phyloP scores from a whole-genome alignment of 768 basidiomycete genomes.

The Panellus pusillus region DNA sequence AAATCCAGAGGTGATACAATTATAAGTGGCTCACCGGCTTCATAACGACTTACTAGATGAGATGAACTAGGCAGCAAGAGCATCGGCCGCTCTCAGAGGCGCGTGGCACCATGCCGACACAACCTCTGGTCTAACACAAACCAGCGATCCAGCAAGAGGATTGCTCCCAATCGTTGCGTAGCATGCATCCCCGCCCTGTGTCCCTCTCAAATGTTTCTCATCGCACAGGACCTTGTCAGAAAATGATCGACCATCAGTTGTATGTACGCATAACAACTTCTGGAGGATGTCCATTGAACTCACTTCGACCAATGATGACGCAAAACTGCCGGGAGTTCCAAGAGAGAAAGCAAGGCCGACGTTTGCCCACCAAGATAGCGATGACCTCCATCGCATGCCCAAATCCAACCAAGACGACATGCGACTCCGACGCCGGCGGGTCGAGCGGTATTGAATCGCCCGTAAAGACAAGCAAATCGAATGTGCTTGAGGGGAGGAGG shows the following conservation, averaged over 20 bases:
- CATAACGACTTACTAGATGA: too few species aligned
- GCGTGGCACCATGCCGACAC: too few species aligned
- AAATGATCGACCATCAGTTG: background rate
- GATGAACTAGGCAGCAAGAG: too few species aligned
- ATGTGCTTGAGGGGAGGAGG: conserved; percentile 49
- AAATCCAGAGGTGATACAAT: too few species aligned
- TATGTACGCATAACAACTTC: too few species aligned
- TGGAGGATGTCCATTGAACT: conserved; percentile 18
- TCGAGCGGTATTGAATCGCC: conserved; percentile 40
- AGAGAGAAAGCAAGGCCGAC: conserved; percentile 36
- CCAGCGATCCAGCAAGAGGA: too few species aligned
- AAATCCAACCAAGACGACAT: conserved; percentile 30
- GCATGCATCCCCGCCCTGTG: conserved; percentile 53
- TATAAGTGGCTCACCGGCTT: too few species aligned
- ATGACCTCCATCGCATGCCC: conserved; percentile 45
- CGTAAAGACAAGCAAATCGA: conserved; percentile 56
- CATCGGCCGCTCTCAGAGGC: too few species aligned
- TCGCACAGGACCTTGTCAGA: conserved; percentile 58
- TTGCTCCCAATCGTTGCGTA: too few species aligned
- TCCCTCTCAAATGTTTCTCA: conserved; percentile 45
- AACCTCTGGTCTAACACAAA: too few species aligned
- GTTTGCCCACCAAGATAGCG: conserved; percentile 37
- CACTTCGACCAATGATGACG: conserved; percentile 64
- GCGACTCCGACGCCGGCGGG: conserved; percentile 34
- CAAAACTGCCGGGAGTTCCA: conserved; percentile 46